Evolutionary conservation across 208 protist genomes (phyloP), one percentile per base, ranked within the genome.

Genomic region (Naegleria lovaniensis): DNA sequence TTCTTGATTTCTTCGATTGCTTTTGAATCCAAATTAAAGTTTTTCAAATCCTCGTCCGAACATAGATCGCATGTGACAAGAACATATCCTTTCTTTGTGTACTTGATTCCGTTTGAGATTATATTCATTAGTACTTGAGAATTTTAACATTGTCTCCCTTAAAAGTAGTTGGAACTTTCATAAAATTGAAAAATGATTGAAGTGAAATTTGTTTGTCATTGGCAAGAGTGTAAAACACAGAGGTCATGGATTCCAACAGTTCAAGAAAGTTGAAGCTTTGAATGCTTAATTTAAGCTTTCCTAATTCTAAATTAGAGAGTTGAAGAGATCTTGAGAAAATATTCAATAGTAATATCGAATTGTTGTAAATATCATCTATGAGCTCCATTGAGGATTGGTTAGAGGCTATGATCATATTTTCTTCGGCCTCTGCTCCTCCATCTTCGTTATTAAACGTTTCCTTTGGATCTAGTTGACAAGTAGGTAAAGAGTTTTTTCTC

Each of bases 141-240:
- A 79, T 36, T n/a, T 79, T 79, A 79, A 36, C 67, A 25, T 79
- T 11, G 36, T 79, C 67, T 9, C 29, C 29, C n/a, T 33, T 29
- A 9, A 79, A 79, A 36, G n/a, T 36, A 36, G n/a, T 13, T 2
- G 67, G 67, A 11, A 79, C 67, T 36, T 79, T 79, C n/a, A 36
- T n/a, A 79, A 79, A 79, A 79, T 79, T 33, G n/a, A 79, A 79
- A 79, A 79, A 79, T 36, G 67, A 79, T 79, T 79, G 67, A 9
- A 79, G 7, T 36, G 29, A 79, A 79, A 79, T 79, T 1, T n/a
- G 25, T 9, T 79, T 79, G 25, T 79, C 67, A 9, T 36, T 13
- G 2, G 67, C 67, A 11, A 79, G n/a, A 36, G 67, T 79, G 29
- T 36, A 79, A 79, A 79, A 79, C 7, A 79, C 67, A 36, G 67